phyloP scores from a whole-genome alignment of 2,329 filamentous ascomycete species.

The Tolypocladium endophyticum region DNA sequence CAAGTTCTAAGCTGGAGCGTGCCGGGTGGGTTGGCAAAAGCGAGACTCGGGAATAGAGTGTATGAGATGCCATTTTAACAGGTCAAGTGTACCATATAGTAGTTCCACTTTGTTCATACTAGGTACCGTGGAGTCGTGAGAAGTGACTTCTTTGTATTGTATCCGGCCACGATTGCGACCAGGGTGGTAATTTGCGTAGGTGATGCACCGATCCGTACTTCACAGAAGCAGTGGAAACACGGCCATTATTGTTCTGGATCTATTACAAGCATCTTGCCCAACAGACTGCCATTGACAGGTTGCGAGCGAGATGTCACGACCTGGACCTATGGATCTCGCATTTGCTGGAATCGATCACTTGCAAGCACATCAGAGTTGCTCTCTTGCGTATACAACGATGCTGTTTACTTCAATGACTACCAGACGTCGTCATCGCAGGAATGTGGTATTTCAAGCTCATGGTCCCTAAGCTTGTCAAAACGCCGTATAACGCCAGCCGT shows the following conservation, averaged over 20 bases:
- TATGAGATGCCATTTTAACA: slow-evolving; percentile 41
- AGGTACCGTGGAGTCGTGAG: slow-evolving; percentile 20
- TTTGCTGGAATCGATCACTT: no score
- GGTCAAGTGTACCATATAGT: slow-evolving; percentile 46
- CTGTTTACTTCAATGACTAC: background rate
- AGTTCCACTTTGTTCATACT: slow-evolving; percentile 24
- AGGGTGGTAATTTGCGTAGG: background rate
- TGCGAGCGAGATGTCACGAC: background rate
- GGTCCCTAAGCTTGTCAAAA: background rate
- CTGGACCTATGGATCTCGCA: background rate
- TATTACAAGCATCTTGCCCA: background rate
- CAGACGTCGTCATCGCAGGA: background rate
- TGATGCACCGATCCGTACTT: background rate
- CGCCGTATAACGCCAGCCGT: slow-evolving; percentile 6
- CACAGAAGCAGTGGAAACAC: background rate
- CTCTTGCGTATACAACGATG: background rate
- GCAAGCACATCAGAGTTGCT: no score
- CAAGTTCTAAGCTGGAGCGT: slow-evolving; percentile 43
- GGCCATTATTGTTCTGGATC: background rate
- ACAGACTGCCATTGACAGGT: background rate
- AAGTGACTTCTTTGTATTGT: slow-evolving; percentile 7
- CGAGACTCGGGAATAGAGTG: slow-evolving; percentile 41
- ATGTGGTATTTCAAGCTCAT: background rate
- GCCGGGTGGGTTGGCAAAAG: slow-evolving; percentile 20
- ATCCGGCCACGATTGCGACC: background rate